Base-by-base conservation (phyloP, 2,329 filamentous ascomycete species). In the Calonectria henricotiae region DNA sequence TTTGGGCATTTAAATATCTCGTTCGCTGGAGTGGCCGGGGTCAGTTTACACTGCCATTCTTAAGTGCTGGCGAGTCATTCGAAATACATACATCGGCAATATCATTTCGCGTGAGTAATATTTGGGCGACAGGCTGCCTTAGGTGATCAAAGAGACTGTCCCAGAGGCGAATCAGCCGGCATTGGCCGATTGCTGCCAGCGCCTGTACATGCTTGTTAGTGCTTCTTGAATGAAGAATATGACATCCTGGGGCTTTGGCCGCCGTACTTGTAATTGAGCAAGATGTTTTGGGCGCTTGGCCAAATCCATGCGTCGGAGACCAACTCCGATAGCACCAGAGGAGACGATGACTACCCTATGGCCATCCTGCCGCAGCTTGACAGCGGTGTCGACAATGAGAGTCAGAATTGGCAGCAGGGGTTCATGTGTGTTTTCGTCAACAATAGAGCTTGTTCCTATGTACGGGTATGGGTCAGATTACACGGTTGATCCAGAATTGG, bases 281-380 rank as follows among this genome's bases (percentile, higher is more conserved):
- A 99, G 88, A 82, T 97, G 93, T 82, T 98, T 98, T 25, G 96
- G 96, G 75, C 94, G 89, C 78, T 93, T 93, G 32, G 94, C 91
- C 70, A 97, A 87, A 80, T 98, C 91, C 94, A 98, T 98, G 71
- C 95, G 91, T 68, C 94, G 90, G 71, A 99, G 87, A 7, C 95
- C 96, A 71, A 99, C 95, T 69, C 96, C 96, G 82, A 99, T 97
- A 81, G 96, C 96, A 70, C 96, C 96, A 0, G 96, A 99, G 2
- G 96, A 99, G 73, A 98, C 97, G 74, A 99, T 93, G 82, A 99
- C 92, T 62, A 99, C 96, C 77, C 92, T 91, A 82, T 99, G 95
- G 61, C 96, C 96, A 90, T 97, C 93, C 82, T 95, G 93, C 75
- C 92, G 91, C 49, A 99, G 87, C 79, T 91, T 93, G 65, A 96